phyloP scores from a whole-genome alignment of 768 basidiomycete species.

The Tephrocybe sp. region DNA sequence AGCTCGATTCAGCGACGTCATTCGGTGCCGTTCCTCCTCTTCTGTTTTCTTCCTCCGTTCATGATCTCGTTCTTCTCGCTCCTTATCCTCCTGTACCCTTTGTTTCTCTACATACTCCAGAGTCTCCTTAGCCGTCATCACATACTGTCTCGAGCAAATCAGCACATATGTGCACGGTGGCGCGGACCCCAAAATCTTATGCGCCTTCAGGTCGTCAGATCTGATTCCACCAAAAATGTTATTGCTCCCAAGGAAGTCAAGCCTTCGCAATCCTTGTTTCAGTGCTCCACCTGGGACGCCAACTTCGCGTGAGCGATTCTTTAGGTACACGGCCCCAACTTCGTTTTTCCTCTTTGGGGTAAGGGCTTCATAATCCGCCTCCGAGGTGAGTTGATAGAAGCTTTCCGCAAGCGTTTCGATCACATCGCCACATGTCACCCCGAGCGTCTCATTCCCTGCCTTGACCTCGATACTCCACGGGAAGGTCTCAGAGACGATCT shows the following conservation, averaged over 20 bases:
- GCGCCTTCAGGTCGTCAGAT: slow-evolving; percentile 42
- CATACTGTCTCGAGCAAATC: slow-evolving; percentile 46
- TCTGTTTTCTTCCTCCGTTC: not conserved
- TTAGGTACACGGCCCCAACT: slow-evolving; percentile 53
- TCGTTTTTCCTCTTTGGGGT: slow-evolving; percentile 33
- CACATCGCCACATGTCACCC: slow-evolving; percentile 69
- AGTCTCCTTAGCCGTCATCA: slow-evolving; percentile 49
- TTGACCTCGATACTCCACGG: slow-evolving; percentile 56
- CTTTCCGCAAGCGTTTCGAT: slow-evolving; percentile 52
- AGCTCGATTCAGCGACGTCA: not conserved
- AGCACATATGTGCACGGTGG: slow-evolving; percentile 64
- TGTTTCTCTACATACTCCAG: slow-evolving; percentile 44
- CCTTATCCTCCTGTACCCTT: slow-evolving; percentile 14
- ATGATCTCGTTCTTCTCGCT: slow-evolving; percentile 35
- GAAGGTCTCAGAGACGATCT: slow-evolving; percentile 50
- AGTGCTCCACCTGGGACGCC: slow-evolving; percentile 72
- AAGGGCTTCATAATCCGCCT: slow-evolving; percentile 51
- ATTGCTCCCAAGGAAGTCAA: slow-evolving; percentile 64
- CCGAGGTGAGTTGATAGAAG: slow-evolving; percentile 50
- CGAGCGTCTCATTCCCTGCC: slow-evolving; percentile 43
- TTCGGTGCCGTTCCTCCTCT: not conserved
- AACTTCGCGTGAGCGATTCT: slow-evolving; percentile 63
- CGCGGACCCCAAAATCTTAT: slow-evolving; percentile 42
- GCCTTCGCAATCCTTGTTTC: slow-evolving; percentile 58
- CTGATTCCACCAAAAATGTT: slow-evolving; percentile 67